Conservation (phyloP, 176 grass and related monocot genomes). For the Chrysopogon serrulatus region DNA sequence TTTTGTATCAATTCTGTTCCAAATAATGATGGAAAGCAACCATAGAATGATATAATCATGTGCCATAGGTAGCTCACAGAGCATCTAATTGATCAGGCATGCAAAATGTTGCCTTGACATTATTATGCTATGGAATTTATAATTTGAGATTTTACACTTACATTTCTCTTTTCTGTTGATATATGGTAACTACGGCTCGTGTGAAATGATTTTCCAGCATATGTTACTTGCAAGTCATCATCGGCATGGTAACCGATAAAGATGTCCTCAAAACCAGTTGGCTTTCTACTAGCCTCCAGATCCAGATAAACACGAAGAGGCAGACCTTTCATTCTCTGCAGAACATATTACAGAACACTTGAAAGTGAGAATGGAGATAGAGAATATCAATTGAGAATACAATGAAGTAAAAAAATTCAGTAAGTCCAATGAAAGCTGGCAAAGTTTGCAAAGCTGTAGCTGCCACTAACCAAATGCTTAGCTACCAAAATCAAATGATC, state of each 20-base stretch:
- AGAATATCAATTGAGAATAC: neutral
- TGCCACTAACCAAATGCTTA: neutral
- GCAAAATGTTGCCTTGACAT: neutral
- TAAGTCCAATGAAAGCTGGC: neutral
- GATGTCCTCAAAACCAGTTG: slow-evolving; percentile 77
- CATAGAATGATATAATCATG: slow-evolving; percentile 15
- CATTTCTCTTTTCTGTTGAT: slow-evolving; percentile 69
- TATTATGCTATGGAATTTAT: neutral
- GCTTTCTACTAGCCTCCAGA: slow-evolving; percentile 73
- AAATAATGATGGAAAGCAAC: neutral
- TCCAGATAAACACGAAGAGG: slow-evolving; percentile 85
- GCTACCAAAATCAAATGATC: slow-evolving; percentile 6
- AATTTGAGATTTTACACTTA: slow-evolving; percentile 29
- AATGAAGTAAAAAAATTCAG: neutral
- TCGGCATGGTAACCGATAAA: slow-evolving; percentile 88
- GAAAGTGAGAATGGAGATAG: slow-evolving; percentile 8
- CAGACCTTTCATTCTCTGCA: slow-evolving; percentile 76
- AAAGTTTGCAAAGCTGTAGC: neutral
- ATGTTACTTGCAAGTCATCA: slow-evolving; percentile 91
- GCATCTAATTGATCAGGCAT: neutral
- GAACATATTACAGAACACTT: slow-evolving; percentile 29
- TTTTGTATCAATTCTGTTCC: neutral
- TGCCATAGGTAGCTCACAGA: neutral
- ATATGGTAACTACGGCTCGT: slow-evolving; percentile 68
- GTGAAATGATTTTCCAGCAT: slow-evolving; percentile 85